Evolutionary conservation across 139 green algal genomes (phyloP).

Genomic region (Yamagishiella unicocca): DNA sequence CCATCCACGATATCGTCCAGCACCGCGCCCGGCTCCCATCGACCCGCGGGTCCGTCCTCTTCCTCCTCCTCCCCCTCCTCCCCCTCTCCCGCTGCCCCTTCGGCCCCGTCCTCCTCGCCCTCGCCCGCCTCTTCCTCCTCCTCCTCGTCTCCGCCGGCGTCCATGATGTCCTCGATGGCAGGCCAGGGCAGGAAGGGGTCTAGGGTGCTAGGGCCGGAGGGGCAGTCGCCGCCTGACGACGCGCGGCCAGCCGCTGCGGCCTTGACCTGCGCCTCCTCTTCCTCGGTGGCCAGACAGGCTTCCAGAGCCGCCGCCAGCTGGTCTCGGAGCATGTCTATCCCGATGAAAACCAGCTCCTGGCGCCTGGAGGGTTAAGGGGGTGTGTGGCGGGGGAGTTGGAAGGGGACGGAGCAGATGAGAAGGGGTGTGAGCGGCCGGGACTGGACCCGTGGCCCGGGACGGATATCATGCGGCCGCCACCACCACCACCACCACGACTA

Average conservation of each 20-base stretch:
- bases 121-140: conserved; percentile 42
- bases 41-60: conserved; percentile 26
- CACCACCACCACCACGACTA: no score
- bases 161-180: conserved; percentile 56
- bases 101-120: conserved; percentile 33
- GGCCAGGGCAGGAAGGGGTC: conserved; percentile 79
- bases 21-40: conserved; percentile 57
- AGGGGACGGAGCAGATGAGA: no score
- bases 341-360: conserved; percentile 91
- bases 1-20: conserved; percentile 58
- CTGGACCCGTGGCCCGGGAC: no score
- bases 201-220: neutral
- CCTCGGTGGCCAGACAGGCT: conserved; percentile 68
- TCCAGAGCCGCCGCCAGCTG: conserved; percentile 69
- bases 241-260: neutral
- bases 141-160: conserved; percentile 43
- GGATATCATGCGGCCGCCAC: no score
- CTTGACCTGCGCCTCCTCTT: conserved; percentile 36
- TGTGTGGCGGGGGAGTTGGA: no score
- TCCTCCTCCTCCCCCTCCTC: conserved; percentile 54
- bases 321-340: conserved; percentile 65
- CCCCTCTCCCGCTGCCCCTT: conserved; percentile 45
- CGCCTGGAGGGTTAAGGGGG: conserved; percentile 42
- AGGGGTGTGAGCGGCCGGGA: no score
- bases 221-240: neutral